phyloP scores from a whole-genome alignment of 106 monocot genomes.

The Platanthera guangdongensis region DNA sequence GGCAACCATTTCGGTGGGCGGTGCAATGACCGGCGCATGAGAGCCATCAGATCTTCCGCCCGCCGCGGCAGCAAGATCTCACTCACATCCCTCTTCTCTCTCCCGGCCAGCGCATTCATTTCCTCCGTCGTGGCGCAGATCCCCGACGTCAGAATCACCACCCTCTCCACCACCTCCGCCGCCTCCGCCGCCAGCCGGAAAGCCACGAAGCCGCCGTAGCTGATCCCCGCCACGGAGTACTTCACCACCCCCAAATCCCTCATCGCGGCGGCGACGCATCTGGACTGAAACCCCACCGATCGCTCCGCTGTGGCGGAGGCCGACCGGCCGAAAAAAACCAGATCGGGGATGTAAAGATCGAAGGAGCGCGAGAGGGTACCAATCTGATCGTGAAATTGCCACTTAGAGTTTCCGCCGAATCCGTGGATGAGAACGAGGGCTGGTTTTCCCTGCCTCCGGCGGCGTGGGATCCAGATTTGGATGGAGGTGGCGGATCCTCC shows the following conservation, averaged over 20 bases:
- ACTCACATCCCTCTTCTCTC: slow-evolving; percentile 35
- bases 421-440: slow-evolving; percentile 51
- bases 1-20: slow-evolving; percentile 51
- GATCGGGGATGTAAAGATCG: slow-evolving; percentile 56
- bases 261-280: slow-evolving; percentile 40
- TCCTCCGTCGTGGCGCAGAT: slow-evolving; percentile 23
- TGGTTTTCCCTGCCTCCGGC: slow-evolving; percentile 7
- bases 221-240: slow-evolving; percentile 44
- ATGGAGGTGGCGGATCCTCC: slow-evolving; percentile 5
- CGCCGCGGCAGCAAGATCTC: slow-evolving; percentile 48
- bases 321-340: slow-evolving; percentile 51
- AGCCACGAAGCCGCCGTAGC: slow-evolving; percentile 66
- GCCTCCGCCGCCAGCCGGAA: slow-evolving; percentile 38
- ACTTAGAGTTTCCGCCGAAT: slow-evolving; percentile 52
- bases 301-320: slow-evolving; percentile 10
- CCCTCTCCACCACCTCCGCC: slow-evolving; percentile 23
- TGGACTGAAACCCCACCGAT: slow-evolving; percentile 39
- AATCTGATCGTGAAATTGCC: slow-evolving; percentile 42
- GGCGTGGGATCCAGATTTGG: slow-evolving; percentile 33
- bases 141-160: slow-evolving; percentile 45
- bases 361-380: slow-evolving; percentile 32
- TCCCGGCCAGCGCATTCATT: slow-evolving; percentile 24
- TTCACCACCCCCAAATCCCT: slow-evolving; percentile 21
- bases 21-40: slow-evolving; percentile 37
- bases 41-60: slow-evolving; percentile 35